Evolutionary conservation across 352 stramenopile species (phyloP).

Genomic region (Globisporangium echinulatum): DNA sequence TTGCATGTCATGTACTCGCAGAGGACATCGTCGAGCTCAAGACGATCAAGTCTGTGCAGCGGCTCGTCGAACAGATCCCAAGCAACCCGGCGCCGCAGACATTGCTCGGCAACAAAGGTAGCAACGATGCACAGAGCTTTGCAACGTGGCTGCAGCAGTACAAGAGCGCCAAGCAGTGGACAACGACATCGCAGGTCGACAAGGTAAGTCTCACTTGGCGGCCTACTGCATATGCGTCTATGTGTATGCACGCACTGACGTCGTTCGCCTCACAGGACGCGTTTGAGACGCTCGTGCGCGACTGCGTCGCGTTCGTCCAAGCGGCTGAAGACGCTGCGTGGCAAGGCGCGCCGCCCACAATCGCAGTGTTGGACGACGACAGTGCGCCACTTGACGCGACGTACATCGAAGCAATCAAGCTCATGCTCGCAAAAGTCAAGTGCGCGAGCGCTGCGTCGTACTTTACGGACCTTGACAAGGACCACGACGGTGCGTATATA

Average conservation of each 20-base stretch:
- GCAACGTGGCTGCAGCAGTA: constrained; percentile 12
- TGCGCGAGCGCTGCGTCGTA: constrained; percentile 23
- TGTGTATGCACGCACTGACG: background rate
- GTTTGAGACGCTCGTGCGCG: constrained; percentile 45
- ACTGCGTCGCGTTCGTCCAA: constrained; percentile 35
- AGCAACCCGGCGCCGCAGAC: constrained; percentile 1
- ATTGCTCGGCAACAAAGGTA: background rate
- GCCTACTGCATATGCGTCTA: background rate
- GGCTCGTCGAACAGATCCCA: constrained; percentile 34
- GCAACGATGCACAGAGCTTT: background rate
- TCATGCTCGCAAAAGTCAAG: constrained; percentile 62
- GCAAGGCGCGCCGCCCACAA: constrained; percentile 20
- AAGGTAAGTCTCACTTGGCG: constrained; percentile 12
- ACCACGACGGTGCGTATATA: constrained; percentile 43
- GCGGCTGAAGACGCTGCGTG: constrained; percentile 34
- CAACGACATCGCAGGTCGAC: constrained; percentile 19
- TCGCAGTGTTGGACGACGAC: constrained; percentile 28
- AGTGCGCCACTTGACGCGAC: constrained; percentile 2
- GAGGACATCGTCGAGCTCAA: constrained; percentile 50
- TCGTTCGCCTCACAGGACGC: constrained; percentile 12
- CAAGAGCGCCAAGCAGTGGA: constrained; percentile 11
- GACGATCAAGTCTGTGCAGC: constrained; percentile 48
- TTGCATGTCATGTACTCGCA: constrained; percentile 1
- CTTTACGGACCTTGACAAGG: constrained; percentile 57
- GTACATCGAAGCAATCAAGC: constrained; percentile 51